Conservation (phyloP, 768 basidiomycete species). For the Crucibulum laeve region DNA sequence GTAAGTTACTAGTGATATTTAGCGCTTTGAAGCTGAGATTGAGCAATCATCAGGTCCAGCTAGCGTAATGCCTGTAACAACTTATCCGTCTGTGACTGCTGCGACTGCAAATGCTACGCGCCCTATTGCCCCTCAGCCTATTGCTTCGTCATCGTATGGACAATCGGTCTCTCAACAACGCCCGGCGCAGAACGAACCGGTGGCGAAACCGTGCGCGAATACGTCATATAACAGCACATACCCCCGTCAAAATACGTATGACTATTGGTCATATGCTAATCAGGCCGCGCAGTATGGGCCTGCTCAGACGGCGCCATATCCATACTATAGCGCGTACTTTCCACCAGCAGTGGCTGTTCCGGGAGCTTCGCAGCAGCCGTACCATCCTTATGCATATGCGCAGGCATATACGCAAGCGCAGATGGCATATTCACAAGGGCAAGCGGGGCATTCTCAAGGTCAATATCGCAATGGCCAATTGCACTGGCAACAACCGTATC, state of each 20-base stretch:
- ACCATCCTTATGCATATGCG: constrained; percentile 17
- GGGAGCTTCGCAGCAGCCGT: constrained; percentile 17
- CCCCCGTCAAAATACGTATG: constrained; percentile 24
- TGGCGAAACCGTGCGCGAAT: constrained; percentile 12
- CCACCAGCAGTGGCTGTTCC: constrained; percentile 9
- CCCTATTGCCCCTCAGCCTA: background rate
- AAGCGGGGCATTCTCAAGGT: too few relatives aligned
- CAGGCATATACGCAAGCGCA: constrained; percentile 20
- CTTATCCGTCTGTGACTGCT: constrained; percentile 24
- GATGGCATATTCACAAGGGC: too few relatives aligned
- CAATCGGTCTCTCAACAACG: constrained; percentile 9
- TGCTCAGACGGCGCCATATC: constrained; percentile 11
- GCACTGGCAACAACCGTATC: constrained; percentile 30
- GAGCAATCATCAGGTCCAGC: constrained; percentile 11
- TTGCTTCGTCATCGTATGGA: constrained; percentile 4
- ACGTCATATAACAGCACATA: constrained; percentile 14
- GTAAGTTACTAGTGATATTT: constrained; percentile 28
- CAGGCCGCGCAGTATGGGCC: constrained; percentile 12
- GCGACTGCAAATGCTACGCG: constrained; percentile 13
- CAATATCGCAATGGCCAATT: constrained; percentile 18
- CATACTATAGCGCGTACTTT: constrained; percentile 27
- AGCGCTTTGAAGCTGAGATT: background rate
- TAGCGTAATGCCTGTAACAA: constrained; percentile 21
- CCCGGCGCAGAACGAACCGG: constrained; percentile 1
- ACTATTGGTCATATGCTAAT: constrained; percentile 32